These are phyloP conservation scores for Bretziella fagacearum DNA, from an alignment of 2,329 filamentous ascomycete species.

Conservation along the genomic window DNA sequence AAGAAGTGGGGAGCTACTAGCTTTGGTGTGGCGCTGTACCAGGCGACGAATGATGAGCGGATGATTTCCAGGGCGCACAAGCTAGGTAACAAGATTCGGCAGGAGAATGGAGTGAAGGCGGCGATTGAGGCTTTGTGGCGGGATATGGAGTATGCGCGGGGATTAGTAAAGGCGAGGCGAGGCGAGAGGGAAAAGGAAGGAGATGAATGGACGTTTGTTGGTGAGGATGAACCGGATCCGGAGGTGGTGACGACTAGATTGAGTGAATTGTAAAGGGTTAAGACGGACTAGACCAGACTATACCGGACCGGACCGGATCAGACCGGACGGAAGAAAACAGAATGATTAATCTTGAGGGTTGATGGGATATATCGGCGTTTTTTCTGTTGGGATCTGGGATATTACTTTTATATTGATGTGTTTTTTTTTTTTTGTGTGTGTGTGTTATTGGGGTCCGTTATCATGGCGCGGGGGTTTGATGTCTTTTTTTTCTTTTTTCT, in stretches of 20 bases:
- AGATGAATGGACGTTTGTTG: slow-evolving; percentile 85
- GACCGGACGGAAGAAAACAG: too few relatives aligned
- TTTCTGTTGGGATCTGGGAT: too few relatives aligned
- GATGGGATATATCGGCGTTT: too few relatives aligned
- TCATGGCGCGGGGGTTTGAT: too few relatives aligned
- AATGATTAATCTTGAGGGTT: too few relatives aligned
- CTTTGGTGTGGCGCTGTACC: slow-evolving; percentile 77
- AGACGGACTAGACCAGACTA: too few relatives aligned
- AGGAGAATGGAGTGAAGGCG: slow-evolving; percentile 76
- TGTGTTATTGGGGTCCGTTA: too few relatives aligned
- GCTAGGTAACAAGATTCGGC: slow-evolving; percentile 73
- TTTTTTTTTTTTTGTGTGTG: too few relatives aligned
- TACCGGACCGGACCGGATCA: too few relatives aligned
- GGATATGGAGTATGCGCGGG: slow-evolving; percentile 81
- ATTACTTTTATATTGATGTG: too few relatives aligned
- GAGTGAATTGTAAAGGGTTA: slow-evolving; percentile 15
- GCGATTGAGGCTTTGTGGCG: slow-evolving; percentile 90
- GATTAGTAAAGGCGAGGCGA: slow-evolving; percentile 43
- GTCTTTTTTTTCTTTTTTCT: too few relatives aligned
- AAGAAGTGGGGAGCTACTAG: slow-evolving; percentile 77
- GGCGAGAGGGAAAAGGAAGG: slow-evolving; percentile 36
- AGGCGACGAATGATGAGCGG: slow-evolving; percentile 72
- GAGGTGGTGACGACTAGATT: slow-evolving; percentile 27
- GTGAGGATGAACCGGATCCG: slow-evolving; percentile 30
- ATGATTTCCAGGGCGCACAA: slow-evolving; percentile 78